Conservation (phyloP, 1,284 basidiomycete genomes). For the Cryptococcus hybrid region DNA sequence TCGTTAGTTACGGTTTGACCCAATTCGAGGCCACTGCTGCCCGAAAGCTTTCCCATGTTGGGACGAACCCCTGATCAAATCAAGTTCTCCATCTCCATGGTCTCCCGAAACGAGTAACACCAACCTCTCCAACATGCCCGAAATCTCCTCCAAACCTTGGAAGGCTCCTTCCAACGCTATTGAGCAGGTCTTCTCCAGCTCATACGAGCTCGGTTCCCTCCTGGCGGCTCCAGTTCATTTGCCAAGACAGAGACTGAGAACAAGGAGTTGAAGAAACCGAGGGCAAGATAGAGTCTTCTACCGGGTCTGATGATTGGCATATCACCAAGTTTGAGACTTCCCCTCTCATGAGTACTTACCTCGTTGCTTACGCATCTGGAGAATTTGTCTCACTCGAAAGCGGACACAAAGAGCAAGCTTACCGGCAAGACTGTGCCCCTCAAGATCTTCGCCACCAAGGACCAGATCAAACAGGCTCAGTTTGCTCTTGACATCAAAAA, state of each 20-base stretch:
- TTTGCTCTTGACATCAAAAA: slow-evolving; percentile 83
- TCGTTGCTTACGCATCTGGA: slow-evolving; percentile 89
- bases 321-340: slow-evolving; percentile 74
- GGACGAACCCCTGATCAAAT: slow-evolving; percentile 93
- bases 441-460: slow-evolving; percentile 84
- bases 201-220: slow-evolving; percentile 48
- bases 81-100: slow-evolving; percentile 75
- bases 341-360: slow-evolving; percentile 80
- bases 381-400: slow-evolving; percentile 71
- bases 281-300: slow-evolving; percentile 44
- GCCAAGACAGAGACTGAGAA: slow-evolving; percentile 30
- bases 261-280: slow-evolving; percentile 43
- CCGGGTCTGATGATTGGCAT: slow-evolving; percentile 60
- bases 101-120: slow-evolving; percentile 70
- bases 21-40: slow-evolving; percentile 84
- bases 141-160: slow-evolving; percentile 57
- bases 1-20: slow-evolving; percentile 66
- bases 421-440: slow-evolving; percentile 80
- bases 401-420: slow-evolving; percentile 74
- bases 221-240: slow-evolving; percentile 23
- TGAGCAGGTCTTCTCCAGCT: slow-evolving; percentile 34
- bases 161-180: slow-evolving; percentile 37
- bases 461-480: slow-evolving; percentile 69
- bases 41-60: slow-evolving; percentile 76
- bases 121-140: slow-evolving; percentile 78